phyloP scores from a whole-genome alignment of 345 rosid genomes.

The Moricandia arvensis region DNA sequence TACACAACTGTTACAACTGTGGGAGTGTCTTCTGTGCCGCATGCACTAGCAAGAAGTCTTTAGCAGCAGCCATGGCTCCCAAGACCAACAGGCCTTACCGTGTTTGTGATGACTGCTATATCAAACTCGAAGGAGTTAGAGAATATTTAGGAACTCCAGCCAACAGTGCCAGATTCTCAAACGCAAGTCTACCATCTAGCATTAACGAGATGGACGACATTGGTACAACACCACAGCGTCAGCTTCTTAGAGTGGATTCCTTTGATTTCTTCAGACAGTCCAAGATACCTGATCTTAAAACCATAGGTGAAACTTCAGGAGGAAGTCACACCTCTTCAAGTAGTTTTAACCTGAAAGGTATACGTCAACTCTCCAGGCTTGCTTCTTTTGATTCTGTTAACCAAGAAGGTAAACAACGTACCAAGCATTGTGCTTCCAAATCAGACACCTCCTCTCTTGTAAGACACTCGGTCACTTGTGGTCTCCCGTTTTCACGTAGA shows the following conservation, averaged over 20 bases:
- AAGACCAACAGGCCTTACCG: slow-evolving; percentile 55
- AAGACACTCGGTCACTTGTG: slow-evolving; percentile 43
- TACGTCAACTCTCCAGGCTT: slow-evolving; percentile 40
- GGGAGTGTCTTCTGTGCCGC: slow-evolving; percentile 58
- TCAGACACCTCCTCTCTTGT: slow-evolving; percentile 45
- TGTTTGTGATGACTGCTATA: slow-evolving; percentile 60
- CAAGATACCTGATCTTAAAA: slow-evolving; percentile 40
- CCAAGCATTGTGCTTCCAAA: slow-evolving; percentile 43
- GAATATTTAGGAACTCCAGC: slow-evolving; percentile 36
- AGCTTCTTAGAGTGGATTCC: slow-evolving; percentile 44
- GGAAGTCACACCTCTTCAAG: slow-evolving; percentile 39
- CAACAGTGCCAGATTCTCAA: slow-evolving; percentile 39
- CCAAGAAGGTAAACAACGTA: slow-evolving; percentile 33
- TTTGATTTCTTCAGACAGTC: slow-evolving; percentile 51
- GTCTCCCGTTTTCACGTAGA: slow-evolving; percentile 39
- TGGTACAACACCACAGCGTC: slow-evolving; percentile 35
- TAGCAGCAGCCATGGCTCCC: slow-evolving; percentile 72
- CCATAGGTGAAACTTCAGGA: slow-evolving; percentile 49
- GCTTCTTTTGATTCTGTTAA: slow-evolving; percentile 52
- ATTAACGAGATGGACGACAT: slow-evolving; percentile 38
- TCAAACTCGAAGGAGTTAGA: slow-evolving; percentile 45
- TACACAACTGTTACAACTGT: slow-evolving; percentile 64
- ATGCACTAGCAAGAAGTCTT: slow-evolving; percentile 56
- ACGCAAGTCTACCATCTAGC: slow-evolving; percentile 45
- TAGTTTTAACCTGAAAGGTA: slow-evolving; percentile 34